A percentile compares a stretch with the other conserved stretches of the same genome.
These are phyloP conservation scores for Acacia melanoxylon DNA, from an alignment of 306 rosid genomes.

Conservation along the genomic window DNA sequence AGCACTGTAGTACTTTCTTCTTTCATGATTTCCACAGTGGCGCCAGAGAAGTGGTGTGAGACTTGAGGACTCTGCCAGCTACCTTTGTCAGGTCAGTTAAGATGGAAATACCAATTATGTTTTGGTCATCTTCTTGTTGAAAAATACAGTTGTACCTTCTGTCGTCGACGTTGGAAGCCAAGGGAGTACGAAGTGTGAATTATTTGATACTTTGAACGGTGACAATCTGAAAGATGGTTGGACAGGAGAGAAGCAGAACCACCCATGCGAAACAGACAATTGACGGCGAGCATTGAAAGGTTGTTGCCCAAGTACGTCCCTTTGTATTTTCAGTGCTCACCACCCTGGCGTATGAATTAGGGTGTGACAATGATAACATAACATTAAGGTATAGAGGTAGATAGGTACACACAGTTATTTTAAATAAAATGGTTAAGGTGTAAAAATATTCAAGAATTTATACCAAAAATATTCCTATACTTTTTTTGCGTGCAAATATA, in stretches of 20 bases:
- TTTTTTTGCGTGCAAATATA: too few relatives aligned
- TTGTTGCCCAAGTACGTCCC: conserved; percentile 27
- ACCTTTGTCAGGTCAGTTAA: conserved; percentile 4
- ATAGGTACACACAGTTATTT: too few relatives aligned
- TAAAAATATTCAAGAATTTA: too few relatives aligned
- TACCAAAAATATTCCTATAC: too few relatives aligned
- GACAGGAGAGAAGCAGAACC: conserved; percentile 31
- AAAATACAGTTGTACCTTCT: conserved; percentile 4
- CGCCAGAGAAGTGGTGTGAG: conserved; percentile 22
- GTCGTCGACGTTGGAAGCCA: conserved; percentile 23
- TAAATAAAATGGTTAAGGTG: too few relatives aligned
- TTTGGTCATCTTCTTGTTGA: conserved; percentile 25
- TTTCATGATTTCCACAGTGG: background rate
- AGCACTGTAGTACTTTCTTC: too few relatives aligned
- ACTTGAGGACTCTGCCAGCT: conserved; percentile 14
- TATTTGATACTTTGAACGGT: conserved; percentile 29
- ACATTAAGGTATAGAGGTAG: too few relatives aligned
- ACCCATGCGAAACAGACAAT: conserved; percentile 34
- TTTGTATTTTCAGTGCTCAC: too few relatives aligned
- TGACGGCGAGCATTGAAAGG: conserved; percentile 25
- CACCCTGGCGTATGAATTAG: too few relatives aligned
- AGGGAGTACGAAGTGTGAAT: conserved; percentile 6
- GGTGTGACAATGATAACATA: too few relatives aligned
- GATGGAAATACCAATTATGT: conserved; percentile 12
- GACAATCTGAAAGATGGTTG: background rate